Percentiles rank a stretch among this genome's conserved stretches.
Evolutionary conservation across 495 filamentous ascomycete genomes (phyloP).

Genomic region (Aspergillus biplanus): DNA sequence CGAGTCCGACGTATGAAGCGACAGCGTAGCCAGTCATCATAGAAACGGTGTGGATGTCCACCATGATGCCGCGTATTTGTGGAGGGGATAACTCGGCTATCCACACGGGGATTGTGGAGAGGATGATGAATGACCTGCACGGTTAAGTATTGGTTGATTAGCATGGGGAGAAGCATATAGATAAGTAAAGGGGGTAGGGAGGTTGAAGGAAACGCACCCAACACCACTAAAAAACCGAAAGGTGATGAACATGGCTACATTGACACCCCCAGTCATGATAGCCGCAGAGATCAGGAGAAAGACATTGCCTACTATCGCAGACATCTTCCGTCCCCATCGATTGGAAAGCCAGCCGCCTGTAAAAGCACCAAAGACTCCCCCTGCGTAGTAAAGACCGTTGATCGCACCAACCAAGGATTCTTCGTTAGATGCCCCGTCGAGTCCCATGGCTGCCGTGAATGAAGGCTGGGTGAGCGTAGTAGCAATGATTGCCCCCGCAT

Average conservation of each 20-base stretch:
- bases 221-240: neutral
- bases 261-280: neutral
- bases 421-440: neutral
- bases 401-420: neutral
- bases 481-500: neutral
- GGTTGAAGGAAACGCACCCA: neutral
- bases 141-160: no score
- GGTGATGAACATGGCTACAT: neutral
- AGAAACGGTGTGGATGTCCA: neutral
- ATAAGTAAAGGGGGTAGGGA: no score
- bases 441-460: neutral
- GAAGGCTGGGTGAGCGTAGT: neutral
- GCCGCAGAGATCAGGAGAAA: neutral
- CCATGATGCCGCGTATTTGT: neutral
- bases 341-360: neutral
- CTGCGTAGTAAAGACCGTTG: neutral
- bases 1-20: neutral
- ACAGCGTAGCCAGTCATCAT: neutral
- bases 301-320: neutral
- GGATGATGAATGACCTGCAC: neutral
- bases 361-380: neutral
- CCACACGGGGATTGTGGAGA: neutral
- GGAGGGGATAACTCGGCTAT: neutral
- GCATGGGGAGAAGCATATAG: neutral
- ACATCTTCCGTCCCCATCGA: neutral